Base-by-base conservation (phyloP, 129 eudicot species). In the Flaveria trinervia region DNA sequence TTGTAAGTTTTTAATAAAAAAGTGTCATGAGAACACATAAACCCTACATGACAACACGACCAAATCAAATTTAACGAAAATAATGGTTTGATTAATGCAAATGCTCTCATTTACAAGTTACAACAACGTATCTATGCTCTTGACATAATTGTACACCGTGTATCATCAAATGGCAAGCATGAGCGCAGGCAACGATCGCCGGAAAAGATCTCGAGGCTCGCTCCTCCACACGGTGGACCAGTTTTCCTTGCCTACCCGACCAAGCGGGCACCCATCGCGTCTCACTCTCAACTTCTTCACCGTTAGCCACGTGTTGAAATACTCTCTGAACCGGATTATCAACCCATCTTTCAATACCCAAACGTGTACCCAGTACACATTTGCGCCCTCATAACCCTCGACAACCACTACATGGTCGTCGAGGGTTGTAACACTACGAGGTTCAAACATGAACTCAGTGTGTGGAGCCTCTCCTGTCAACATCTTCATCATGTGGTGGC, bases 401-500 rank as follows among this genome's bases (percentile, higher is more conserved):
- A 80, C 84, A 14, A 80, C 54, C 80, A 80, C 80, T 43, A 36
- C 67, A 12, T 80, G 83, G 6, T 85, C 89, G 17, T 83, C 94
- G 16, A 90, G 75, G 52, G 78, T 84, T 33, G 87, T 84, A 9
- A 92, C 73, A 68, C 89, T 83, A 18, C 90, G 78, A 0, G 96
- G 96, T 78, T 84, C 89, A 49, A 92, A 92, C 26, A 18, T 70
- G 90, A 88, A 92, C 65, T 85, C 88, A 5, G 75, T 78, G 57
- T 75, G 75, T 49, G 73, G 49, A 49, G 89, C 79, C 59, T 90
- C 82, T 2, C 97, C 96, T 1, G 98, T 92, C 11, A 92, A 85
- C 84, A 88, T 81, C 74, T 87, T 81, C 96, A 90, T 92, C 98
- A 92, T 92, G 88, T 92, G 85, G 76, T 92, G 93, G 74, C 96